These are phyloP conservation scores for Coemansia sp. DNA, from an alignment of 192 early-diverging fungal genomes.

Conservation along the genomic window DNA sequence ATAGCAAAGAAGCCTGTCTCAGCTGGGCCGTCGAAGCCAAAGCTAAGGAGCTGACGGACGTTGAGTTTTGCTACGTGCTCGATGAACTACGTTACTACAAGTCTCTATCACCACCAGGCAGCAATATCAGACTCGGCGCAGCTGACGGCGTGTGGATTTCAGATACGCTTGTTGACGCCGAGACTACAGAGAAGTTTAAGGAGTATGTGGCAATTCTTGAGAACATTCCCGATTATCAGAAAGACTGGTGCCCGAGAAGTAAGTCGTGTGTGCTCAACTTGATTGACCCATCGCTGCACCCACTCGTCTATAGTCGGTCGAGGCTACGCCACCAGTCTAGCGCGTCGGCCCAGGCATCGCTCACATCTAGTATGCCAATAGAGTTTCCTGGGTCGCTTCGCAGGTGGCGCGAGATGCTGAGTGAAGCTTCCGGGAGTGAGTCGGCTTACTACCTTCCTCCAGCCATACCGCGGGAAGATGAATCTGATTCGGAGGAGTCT, in stretches of 20 bases:
- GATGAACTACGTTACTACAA: constrained; percentile 51
- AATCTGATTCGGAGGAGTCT: no score
- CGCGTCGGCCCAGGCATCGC: constrained; percentile 17
- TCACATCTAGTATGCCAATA: constrained; percentile 23
- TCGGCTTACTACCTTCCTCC: background rate
- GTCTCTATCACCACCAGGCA: constrained; percentile 20
- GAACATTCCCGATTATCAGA: background rate
- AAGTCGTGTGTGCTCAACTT: constrained; percentile 55
- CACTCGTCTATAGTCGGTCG: constrained; percentile 38
- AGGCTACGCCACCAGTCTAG: constrained; percentile 20
- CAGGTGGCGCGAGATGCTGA: constrained; percentile 14
- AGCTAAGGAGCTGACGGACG: constrained; percentile 28
- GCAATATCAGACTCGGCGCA: constrained; percentile 21
- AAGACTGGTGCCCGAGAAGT: constrained; percentile 20
- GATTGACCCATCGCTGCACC: constrained; percentile 59
- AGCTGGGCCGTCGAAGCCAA: constrained; percentile 25
- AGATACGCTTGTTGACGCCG: constrained; percentile 29
- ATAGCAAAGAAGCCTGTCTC: constrained; percentile 21
- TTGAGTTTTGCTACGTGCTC: constrained; percentile 44
- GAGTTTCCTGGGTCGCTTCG: constrained; percentile 15
- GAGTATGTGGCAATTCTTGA: background rate
- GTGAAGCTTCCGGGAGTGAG: background rate
- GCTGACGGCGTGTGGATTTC: constrained; percentile 44
- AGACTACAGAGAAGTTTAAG: constrained; percentile 12
- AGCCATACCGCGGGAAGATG: no score